Evolutionary conservation across 306 rosid species (phyloP), one percentile per base, ranked within the genome.

Genomic region (Sicyos edulis): DNA sequence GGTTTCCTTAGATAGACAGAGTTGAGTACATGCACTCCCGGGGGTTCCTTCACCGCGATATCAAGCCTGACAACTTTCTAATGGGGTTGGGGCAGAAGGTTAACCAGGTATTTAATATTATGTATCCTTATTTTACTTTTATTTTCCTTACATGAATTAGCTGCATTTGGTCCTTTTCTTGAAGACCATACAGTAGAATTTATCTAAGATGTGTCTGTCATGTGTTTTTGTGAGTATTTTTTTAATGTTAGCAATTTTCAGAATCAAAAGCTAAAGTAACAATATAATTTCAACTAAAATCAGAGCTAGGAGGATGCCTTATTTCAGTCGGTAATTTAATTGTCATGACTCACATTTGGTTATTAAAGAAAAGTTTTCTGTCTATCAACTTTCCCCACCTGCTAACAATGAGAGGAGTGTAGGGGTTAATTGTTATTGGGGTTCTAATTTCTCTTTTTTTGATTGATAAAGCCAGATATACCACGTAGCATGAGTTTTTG

Each of bases 61-160:
- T 93, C 80, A 93, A 93, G 91, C 99, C 99, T 53, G 99, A 93
- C 80, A 93, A 93, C 89, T 93, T 90, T 80, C 86, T 93, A 77
- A 93, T 93, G 99, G 99, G 99, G 75, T 81, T 93, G 61, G 99
- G 99, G 58, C 97, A 95, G 57, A 93, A 91, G 82, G 99, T 96
- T 77, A 93, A 93, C 83, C 99, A 93, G 97, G 99, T 93, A 88
- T 73, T 19, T 50, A 19, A 55, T 70, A 26, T 54, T 40, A 20
- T 37, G 54, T 44, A 11, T 44, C 71, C 6, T 34, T 8, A 42
- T 42, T 45, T 44, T 44, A 44, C 37, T 66, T 9, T 19, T 5
- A 15, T 64, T 40, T 19, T 17, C 2, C 44, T 34, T 11, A n/a
- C 45, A 40, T 63, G 52, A 34, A 40, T 63, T 15, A 14, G 19